phyloP scores from a whole-genome alignment of 2,329 filamentous ascomycete species.

The Karstenula rhodostoma region DNA sequence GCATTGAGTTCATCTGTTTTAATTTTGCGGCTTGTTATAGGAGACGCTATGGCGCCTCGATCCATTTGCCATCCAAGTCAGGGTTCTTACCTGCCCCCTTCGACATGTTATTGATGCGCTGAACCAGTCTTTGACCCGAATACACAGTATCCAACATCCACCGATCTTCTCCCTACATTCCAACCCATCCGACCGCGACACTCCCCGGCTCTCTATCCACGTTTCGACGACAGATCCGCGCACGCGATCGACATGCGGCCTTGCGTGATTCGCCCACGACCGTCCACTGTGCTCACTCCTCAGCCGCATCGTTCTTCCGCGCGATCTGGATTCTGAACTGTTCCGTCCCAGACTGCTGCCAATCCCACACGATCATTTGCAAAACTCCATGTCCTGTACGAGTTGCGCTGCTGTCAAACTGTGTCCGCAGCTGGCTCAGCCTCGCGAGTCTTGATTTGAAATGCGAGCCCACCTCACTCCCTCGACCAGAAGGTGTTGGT shows the following conservation, averaged over 20 bases:
- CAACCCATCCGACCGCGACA: neutral
- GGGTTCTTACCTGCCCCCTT: neutral
- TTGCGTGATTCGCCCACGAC: neutral
- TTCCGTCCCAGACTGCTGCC: neutral
- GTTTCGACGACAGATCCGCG: neutral
- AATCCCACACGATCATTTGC: neutral
- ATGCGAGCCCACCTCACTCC: no score
- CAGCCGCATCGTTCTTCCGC: neutral
- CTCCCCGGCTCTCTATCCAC: neutral
- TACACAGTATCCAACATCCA: neutral
- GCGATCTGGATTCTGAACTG: neutral
- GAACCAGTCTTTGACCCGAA: neutral
- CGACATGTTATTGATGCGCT: neutral
- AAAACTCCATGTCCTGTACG: neutral
- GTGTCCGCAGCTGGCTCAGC: neutral
- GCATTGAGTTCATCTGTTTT: neutral
- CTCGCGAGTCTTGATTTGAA: no score
- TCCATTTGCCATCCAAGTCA: neutral
- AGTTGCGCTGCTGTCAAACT: neutral
- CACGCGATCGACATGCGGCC: slow-evolving; percentile 5
- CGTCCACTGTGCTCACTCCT: neutral
- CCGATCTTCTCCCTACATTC: neutral
- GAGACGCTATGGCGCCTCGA: slow-evolving; percentile 3
- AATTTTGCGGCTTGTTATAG: slow-evolving; percentile 1
- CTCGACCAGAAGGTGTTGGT: no score